These are phyloP conservation scores for Salix udensis DNA, from an alignment of 345 rosid species.

Conservation along the genomic window DNA sequence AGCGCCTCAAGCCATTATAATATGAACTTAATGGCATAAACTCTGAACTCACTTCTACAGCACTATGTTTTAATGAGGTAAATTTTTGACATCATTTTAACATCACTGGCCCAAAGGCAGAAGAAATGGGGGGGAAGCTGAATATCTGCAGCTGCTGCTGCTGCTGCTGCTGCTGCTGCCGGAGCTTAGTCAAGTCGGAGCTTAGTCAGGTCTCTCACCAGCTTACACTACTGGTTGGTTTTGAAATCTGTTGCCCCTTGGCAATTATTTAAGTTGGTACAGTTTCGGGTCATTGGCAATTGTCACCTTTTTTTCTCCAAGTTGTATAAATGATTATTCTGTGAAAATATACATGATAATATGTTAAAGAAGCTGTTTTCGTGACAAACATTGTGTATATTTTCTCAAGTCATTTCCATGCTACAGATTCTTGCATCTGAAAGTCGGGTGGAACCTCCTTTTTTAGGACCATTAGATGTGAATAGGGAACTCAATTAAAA, in stretches of 20 bases:
- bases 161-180: background rate
- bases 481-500: background rate
- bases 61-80: slow-evolving; percentile 22
- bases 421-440: background rate
- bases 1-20: slow-evolving; percentile 10
- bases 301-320: slow-evolving; percentile 8
- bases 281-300: slow-evolving; percentile 7
- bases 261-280: slow-evolving; percentile 16
- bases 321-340: slow-evolving; percentile 20
- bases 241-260: slow-evolving; percentile 18
- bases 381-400: background rate
- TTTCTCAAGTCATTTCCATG: background rate
- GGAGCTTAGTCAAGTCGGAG: background rate
- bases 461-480: background rate
- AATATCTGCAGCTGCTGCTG: slow-evolving; percentile 9
- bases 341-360: background rate
- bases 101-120: slow-evolving; percentile 8
- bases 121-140: slow-evolving; percentile 13
- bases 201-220: background rate
- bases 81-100: slow-evolving; percentile 24
- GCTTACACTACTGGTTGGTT: background rate
- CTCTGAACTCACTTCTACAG: slow-evolving; percentile 7
- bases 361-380: background rate
- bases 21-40: background rate
- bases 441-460: background rate